Conservation (phyloP, 768 basidiomycete species). For the Sarcodon aspratus region DNA sequence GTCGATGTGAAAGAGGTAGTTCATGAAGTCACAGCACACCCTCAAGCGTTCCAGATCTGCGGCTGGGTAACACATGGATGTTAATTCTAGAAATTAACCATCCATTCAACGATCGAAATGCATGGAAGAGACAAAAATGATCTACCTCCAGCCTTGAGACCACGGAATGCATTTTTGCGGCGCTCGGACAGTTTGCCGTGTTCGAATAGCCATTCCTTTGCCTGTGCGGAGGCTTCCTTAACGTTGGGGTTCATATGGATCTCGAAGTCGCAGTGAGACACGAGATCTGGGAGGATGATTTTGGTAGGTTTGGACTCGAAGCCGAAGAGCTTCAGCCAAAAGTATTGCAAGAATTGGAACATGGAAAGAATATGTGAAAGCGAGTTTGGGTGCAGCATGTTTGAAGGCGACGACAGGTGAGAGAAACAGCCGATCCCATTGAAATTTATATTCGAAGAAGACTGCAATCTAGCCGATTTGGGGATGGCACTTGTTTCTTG, state of each 20-base stretch:
- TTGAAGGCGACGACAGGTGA: no score
- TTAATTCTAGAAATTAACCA: conserved; percentile 22
- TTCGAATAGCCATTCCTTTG: conserved; percentile 61
- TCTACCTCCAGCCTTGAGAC: conserved; percentile 52
- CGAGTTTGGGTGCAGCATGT: no score
- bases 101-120: not conserved
- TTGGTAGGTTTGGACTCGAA: conserved; percentile 19
- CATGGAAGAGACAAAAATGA: not conserved
- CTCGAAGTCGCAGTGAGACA: conserved; percentile 58
- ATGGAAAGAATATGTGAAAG: no score
- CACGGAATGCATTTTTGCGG: conserved; percentile 50
- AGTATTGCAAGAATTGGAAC: no score
- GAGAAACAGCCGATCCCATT: no score
- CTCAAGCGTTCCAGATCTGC: conserved; percentile 51
- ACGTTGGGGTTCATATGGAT: conserved; percentile 45
- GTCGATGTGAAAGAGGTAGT: conserved; percentile 71
- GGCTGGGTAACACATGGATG: conserved; percentile 56
- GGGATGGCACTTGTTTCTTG: no score
- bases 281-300: conserved; percentile 57
- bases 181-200: conserved; percentile 44
- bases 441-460: no score
- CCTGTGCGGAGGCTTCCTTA: conserved; percentile 48
- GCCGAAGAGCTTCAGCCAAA: no score
- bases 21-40: conserved; percentile 68
- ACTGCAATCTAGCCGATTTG: no score